A percentile compares a stretch with the other conserved stretches of the same genome.
Conservation (phyloP, 345 rosid species). For the Melaleuca quinquenervia region DNA sequence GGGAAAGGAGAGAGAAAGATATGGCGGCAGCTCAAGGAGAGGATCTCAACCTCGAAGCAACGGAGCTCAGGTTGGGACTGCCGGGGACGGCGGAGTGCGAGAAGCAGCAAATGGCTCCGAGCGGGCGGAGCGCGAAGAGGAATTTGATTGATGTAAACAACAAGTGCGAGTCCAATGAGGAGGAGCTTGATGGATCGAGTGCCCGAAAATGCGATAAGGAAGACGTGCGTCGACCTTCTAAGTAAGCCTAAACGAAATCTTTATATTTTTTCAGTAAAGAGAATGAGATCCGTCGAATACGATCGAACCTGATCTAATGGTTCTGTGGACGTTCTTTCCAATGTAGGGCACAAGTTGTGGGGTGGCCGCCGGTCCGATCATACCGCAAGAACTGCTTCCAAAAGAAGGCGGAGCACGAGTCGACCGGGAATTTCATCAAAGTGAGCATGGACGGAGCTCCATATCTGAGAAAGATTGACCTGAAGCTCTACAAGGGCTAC, state of each 20-base stretch:
- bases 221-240: constrained; percentile 38
- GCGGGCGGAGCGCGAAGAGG: constrained; percentile 6
- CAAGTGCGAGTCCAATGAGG: neutral
- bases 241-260: constrained; percentile 37
- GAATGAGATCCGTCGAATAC: neutral
- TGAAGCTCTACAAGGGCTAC: constrained; percentile 49
- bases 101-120: constrained; percentile 1
- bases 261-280: neutral
- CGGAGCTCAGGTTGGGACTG: constrained; percentile 81
- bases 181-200: neutral
- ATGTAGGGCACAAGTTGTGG: constrained; percentile 54
- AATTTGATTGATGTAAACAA: constrained; percentile 35
- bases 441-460: constrained; percentile 94
- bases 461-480: constrained; percentile 70
- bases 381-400: constrained; percentile 44
- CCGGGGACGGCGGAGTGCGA: constrained; percentile 55
- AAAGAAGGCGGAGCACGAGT: constrained; percentile 36
- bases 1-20: neutral
- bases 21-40: constrained; percentile 2
- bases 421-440: constrained; percentile 46
- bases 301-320: neutral
- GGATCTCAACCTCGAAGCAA: constrained; percentile 70
- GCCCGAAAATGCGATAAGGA: constrained; percentile 1
- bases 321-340: neutral
- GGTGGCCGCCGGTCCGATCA: constrained; percentile 82